Evolutionary conservation across 495 filamentous ascomycete species (phyloP).

Genomic region (Neurospora sp.): DNA sequence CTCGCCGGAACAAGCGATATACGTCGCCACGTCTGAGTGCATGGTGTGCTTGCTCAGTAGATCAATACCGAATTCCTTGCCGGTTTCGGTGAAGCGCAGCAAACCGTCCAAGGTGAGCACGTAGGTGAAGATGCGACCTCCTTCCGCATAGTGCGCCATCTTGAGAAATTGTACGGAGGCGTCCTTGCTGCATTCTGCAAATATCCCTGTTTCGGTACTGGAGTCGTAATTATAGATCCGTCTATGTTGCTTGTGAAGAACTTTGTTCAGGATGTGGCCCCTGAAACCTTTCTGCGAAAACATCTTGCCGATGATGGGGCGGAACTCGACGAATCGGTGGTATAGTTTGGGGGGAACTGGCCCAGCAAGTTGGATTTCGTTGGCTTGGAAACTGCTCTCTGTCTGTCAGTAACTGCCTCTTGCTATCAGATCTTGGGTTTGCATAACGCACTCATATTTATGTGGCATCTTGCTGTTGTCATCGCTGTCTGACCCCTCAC

Average conservation of each 20-base stretch:
- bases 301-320: slow-evolving; percentile 80
- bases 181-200: slow-evolving; percentile 43
- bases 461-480: slow-evolving; percentile 39
- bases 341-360: slow-evolving; percentile 72
- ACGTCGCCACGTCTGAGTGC: slow-evolving; percentile 82
- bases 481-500: slow-evolving; percentile 29
- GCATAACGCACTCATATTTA: slow-evolving; percentile 57
- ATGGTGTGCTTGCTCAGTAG: slow-evolving; percentile 88
- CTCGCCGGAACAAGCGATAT: slow-evolving; percentile 85
- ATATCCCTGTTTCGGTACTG: slow-evolving; percentile 53
- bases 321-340: slow-evolving; percentile 88
- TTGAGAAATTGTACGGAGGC: slow-evolving; percentile 72
- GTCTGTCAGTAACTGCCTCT: slow-evolving; percentile 1
- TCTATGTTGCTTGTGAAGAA: slow-evolving; percentile 80
- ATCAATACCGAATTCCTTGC: slow-evolving; percentile 89
- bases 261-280: slow-evolving; percentile 69
- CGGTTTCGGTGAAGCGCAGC: slow-evolving; percentile 86
- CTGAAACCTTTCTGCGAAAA: slow-evolving; percentile 67
- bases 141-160: slow-evolving; percentile 76
- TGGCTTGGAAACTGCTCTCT: slow-evolving; percentile 70
- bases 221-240: slow-evolving; percentile 82
- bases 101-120: slow-evolving; percentile 79
- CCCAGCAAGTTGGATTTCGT: slow-evolving; percentile 78
- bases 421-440: not conserved
- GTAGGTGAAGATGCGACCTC: slow-evolving; percentile 83